phyloP scores from a whole-genome alignment of 176 grass and related monocot genomes.

The Hsuehochloa calcarea region DNA sequence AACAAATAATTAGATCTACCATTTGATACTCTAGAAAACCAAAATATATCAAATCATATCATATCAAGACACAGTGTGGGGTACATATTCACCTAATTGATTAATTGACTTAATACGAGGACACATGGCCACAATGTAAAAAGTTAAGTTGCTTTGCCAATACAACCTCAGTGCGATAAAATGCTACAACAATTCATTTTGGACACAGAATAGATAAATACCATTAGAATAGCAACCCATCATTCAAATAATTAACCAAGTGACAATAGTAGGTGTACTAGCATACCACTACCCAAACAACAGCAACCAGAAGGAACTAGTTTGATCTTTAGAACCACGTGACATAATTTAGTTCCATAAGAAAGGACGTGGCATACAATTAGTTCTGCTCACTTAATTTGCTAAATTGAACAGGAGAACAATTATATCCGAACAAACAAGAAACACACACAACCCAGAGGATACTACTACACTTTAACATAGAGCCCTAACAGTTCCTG shows the following conservation, averaged over 20 bases:
- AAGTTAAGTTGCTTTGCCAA: not conserved
- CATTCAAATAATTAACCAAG: not conserved
- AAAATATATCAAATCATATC: not conserved
- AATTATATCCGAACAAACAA: not conserved
- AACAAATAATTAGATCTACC: not conserved
- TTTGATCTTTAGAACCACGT: not conserved
- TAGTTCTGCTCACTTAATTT: not conserved
- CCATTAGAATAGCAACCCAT: conserved; percentile 3
- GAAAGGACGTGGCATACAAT: not conserved
- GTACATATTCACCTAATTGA: not conserved
- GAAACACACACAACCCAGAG: not conserved
- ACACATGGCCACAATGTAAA: not conserved
- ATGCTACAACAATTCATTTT: not conserved
- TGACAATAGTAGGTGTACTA: not conserved
- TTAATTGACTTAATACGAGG: conserved; percentile 6
- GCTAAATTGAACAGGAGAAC: not conserved
- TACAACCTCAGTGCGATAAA: not conserved
- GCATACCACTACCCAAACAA: not conserved
- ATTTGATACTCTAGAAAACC: conserved; percentile 1
- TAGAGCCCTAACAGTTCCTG: not conserved
- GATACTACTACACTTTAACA: not conserved
- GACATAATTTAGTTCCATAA: not conserved
- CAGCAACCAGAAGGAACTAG: not conserved
- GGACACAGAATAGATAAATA: conserved; percentile 10
- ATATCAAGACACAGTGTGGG: not conserved